A percentile compares a stretch with the other conserved stretches of the same genome.
Conservation (phyloP, 1,284 basidiomycete species). For the Austroboletus niveus region DNA sequence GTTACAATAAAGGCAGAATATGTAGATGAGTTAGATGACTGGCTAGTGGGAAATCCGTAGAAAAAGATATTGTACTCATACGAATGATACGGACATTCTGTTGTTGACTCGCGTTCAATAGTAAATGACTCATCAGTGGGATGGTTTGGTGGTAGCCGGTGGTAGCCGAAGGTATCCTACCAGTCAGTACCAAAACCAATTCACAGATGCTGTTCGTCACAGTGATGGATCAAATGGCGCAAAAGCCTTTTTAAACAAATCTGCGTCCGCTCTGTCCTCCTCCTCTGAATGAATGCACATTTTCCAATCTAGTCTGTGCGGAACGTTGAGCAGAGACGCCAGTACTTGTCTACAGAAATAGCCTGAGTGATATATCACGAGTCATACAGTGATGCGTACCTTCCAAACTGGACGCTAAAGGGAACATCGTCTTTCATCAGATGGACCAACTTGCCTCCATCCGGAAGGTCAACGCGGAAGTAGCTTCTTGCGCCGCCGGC, state of each 20-base stretch:
- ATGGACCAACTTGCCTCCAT: slow-evolving; percentile 84
- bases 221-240: slow-evolving; percentile 62
- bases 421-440: slow-evolving; percentile 72
- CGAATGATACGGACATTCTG: background rate
- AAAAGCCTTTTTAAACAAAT: slow-evolving; percentile 82
- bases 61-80: slow-evolving; percentile 1
- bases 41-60: background rate
- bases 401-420: slow-evolving; percentile 90
- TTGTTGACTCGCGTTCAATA: background rate
- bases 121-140: no score
- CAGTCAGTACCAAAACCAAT: no score
- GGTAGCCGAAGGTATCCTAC: no score
- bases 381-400: slow-evolving; percentile 51
- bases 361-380: background rate
- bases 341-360: slow-evolving; percentile 64
- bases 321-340: slow-evolving; percentile 67
- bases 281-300: slow-evolving; percentile 76
- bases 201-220: slow-evolving; percentile 7
- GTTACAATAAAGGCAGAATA: background rate
- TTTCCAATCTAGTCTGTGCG: slow-evolving; percentile 88
- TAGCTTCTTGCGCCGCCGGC: slow-evolving; percentile 65
- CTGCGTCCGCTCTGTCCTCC: slow-evolving; percentile 79
- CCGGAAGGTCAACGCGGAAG: slow-evolving; percentile 87
- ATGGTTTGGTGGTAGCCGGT: no score
- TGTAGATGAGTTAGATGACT: background rate